These are phyloP conservation scores for Cenococcum geophilum DNA, from an alignment of 495 filamentous ascomycete species.

Conservation along the genomic window DNA sequence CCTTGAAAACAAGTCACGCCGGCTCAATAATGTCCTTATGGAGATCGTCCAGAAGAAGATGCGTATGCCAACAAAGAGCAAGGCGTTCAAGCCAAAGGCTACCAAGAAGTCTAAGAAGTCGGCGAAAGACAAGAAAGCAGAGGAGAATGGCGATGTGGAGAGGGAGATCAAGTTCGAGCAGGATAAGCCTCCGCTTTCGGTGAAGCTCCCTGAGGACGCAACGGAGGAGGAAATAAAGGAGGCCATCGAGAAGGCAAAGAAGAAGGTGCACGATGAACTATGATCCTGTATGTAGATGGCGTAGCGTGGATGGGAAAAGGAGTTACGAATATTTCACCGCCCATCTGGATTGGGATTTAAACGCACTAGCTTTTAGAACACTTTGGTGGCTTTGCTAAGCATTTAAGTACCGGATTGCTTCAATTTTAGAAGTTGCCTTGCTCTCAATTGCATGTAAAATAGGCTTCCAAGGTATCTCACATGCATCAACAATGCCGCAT, in stretches of 20 bases:
- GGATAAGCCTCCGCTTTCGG: slow-evolving; percentile 19
- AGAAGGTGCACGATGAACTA: slow-evolving; percentile 26
- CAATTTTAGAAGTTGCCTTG: too few relatives aligned
- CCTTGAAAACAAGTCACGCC: slow-evolving; percentile 50
- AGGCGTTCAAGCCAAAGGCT: slow-evolving; percentile 38
- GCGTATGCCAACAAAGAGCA: slow-evolving; percentile 40
- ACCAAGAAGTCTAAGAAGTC: slow-evolving; percentile 36
- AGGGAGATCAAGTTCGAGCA: slow-evolving; percentile 19
- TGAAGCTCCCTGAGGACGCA: slow-evolving; percentile 30
- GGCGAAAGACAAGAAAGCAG: slow-evolving; percentile 27
- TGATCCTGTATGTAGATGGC: slow-evolving; percentile 12
- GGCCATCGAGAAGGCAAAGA: slow-evolving; percentile 25
- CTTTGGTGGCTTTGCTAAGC: too few relatives aligned
- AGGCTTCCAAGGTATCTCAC: too few relatives aligned
- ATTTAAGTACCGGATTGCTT: too few relatives aligned
- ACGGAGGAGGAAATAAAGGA: slow-evolving; percentile 36
- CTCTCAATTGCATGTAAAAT: too few relatives aligned
- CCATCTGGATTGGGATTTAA: too few relatives aligned
- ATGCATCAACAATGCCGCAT: too few relatives aligned
- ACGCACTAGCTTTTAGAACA: too few relatives aligned
- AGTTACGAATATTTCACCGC: not conserved
- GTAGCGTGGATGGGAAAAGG: slow-evolving; percentile 5
- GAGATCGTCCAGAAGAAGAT: slow-evolving; percentile 69
- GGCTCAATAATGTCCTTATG: slow-evolving; percentile 59
- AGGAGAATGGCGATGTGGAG: slow-evolving; percentile 24